These are phyloP conservation scores for Candida endomychidarum DNA, from an alignment of 805 yeast genomes.

Conservation along the genomic window DNA sequence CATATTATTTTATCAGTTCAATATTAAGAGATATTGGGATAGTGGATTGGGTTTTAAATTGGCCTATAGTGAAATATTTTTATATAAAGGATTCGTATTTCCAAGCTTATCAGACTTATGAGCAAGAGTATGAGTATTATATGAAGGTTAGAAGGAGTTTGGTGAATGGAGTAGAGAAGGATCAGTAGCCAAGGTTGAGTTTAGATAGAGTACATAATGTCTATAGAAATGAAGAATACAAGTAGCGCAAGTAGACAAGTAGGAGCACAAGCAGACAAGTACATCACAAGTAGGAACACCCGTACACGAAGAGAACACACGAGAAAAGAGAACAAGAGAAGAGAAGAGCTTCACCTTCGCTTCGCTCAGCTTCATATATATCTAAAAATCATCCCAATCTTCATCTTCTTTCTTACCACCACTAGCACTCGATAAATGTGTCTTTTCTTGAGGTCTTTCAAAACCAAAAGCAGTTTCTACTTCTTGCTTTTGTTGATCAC, in stretches of 20 bases:
- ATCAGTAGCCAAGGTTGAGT: too few relatives aligned
- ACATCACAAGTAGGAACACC: too few relatives aligned
- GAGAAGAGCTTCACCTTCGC: too few relatives aligned
- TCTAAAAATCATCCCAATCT: conserved; percentile 66
- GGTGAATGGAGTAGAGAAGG: too few relatives aligned
- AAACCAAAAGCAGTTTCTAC: conserved; percentile 70
- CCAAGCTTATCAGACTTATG: conserved; percentile 45
- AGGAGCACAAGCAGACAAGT: too few relatives aligned
- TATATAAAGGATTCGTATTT: conserved; percentile 62
- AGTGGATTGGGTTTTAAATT: conserved; percentile 59
- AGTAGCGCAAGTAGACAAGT: too few relatives aligned
- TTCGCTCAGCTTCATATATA: too few relatives aligned
- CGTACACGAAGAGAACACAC: too few relatives aligned
- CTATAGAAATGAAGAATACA: too few relatives aligned
- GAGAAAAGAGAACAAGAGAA: neutral
- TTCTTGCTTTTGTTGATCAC: conserved; percentile 31
- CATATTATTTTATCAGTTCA: conserved; percentile 54
- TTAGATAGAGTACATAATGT: too few relatives aligned
- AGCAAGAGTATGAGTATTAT: conserved; percentile 43
- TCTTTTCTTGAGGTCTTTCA: conserved; percentile 54
- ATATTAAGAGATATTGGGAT: conserved; percentile 66
- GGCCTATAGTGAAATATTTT: conserved; percentile 53
- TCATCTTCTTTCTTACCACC: conserved; percentile 47
- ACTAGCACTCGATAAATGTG: conserved; percentile 54
- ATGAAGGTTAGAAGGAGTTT: conserved; percentile 13